Conservation (phyloP, 305 asterid genomes). For the Fraxinus floribunda region DNA sequence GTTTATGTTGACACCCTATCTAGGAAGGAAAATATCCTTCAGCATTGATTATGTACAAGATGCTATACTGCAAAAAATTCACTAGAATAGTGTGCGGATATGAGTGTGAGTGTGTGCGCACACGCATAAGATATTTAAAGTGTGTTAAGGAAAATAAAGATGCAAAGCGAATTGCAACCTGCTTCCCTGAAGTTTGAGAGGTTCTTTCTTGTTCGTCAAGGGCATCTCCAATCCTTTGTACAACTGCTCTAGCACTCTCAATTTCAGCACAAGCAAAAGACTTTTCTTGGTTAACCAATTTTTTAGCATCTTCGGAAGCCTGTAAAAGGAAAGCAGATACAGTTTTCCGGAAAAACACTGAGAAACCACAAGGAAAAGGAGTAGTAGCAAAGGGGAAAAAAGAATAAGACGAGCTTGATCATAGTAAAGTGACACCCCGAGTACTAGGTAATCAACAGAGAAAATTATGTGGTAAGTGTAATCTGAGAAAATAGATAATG, state of each 20-base stretch:
- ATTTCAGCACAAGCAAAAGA: slow-evolving; percentile 99
- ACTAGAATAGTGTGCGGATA: not conserved
- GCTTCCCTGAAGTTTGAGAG: slow-evolving; percentile 64
- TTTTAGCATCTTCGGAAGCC: slow-evolving; percentile 99
- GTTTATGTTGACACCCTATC: not conserved
- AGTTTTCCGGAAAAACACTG: not conserved
- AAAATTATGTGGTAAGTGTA: not conserved
- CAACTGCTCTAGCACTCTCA: slow-evolving; percentile 95
- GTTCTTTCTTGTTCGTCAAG: slow-evolving; percentile 87
- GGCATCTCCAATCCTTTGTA: slow-evolving; percentile 95
- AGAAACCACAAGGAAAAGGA: not conserved
- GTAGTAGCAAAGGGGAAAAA: not conserved
- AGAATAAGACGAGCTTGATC: not conserved
- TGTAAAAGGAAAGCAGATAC: slow-evolving; percentile 28
- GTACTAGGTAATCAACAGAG: not conserved
- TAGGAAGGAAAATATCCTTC: not conserved
- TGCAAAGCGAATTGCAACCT: slow-evolving; percentile 15
- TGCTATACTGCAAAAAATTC: not conserved
- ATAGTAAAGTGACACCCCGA: not conserved
- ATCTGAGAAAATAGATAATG: not conserved
- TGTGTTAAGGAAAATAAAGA: not conserved
- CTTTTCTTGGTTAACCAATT: slow-evolving; percentile 91
- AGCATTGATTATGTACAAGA: not conserved
- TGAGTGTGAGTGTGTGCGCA: not conserved
- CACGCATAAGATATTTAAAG: not conserved